A percentile compares a stretch with the other conserved stretches of the same genome.
Conservation (phyloP, 1,284 basidiomycete genomes). For the Marasmius tenuissimus region DNA sequence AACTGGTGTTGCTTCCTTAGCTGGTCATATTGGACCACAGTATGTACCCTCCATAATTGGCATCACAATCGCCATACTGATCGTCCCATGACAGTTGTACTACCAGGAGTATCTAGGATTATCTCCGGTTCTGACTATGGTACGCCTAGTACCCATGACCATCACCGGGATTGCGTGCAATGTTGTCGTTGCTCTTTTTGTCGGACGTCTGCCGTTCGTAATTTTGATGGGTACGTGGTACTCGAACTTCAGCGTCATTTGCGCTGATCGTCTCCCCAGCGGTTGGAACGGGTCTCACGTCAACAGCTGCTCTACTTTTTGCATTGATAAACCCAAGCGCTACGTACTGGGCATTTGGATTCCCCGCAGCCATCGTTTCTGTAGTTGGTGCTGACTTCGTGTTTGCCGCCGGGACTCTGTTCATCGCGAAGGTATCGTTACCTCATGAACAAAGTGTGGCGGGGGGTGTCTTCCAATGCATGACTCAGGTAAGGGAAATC, state of each 20-base stretch:
- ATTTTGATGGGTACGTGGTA: constrained; percentile 50
- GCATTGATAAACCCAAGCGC: constrained; percentile 62
- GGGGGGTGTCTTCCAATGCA: constrained; percentile 75
- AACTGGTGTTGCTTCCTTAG: constrained; percentile 66
- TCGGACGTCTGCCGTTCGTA: constrained; percentile 55
- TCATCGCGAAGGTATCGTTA: constrained; percentile 69
- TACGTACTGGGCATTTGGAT: constrained; percentile 79
- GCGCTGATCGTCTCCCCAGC: constrained; percentile 28
- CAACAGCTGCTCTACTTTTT: constrained; percentile 67
- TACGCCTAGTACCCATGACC: constrained; percentile 79
- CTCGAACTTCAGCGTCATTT: not conserved
- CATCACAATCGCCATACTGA: no score
- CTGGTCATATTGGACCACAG: constrained; percentile 59
- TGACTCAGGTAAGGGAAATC: constrained; percentile 53
- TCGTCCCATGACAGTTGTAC: constrained; percentile 47
- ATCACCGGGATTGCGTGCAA: constrained; percentile 72
- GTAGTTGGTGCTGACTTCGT: constrained; percentile 83
- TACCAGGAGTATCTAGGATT: constrained; percentile 64
- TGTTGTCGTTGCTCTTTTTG: constrained; percentile 61
- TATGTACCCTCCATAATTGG: constrained; percentile 21
- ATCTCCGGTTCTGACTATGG: constrained; percentile 66
- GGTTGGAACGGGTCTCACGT: constrained; percentile 63
- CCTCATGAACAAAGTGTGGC: constrained; percentile 79
- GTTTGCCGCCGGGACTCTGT: constrained; percentile 75
- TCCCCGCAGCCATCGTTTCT: constrained; percentile 71